Evolutionary conservation across 768 basidiomycete species (phyloP), one percentile per base, ranked within the genome.

Genomic region (Nevesoporus exiguus): DNA sequence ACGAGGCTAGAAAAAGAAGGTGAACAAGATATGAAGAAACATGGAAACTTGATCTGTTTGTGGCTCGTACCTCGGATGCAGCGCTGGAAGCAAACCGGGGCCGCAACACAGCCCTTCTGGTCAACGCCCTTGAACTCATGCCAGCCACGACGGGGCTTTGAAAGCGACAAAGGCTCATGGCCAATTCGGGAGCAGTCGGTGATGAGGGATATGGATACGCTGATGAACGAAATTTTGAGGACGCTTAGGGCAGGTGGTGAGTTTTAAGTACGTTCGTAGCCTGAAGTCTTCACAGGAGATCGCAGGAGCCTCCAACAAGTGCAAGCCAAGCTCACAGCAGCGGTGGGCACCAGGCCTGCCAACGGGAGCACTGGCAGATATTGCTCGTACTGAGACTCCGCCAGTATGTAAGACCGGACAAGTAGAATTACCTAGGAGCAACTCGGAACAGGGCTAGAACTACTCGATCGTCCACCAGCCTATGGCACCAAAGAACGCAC

Each of bases 151-250:
- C 21, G 33, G 47, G 36, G 33, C 43, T 37, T 37, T 40, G 57
- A 52, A 63, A 54, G 19, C 53, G 50, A 22, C 37, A 54, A 45
- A 64, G 30, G 17, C 44, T 62, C 67, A 67, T 67, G n/a, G 42
- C 11, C 29, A 29, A 19, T 51, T n/a, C 19, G 21, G 31, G 19
- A 24, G 24, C 24, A n/a, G 24, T 55, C 30, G 24, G 13, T 8
- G 17, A 27, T 33, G 33, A 19, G 21, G 43, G 21, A n/a, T n/a
- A n/a, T n/a, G n/a, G n/a, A n/a, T 33, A 25, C 14, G 44, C 17
- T 54, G 60, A 31, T 25, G n/a, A 27, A 36, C n/a, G 10, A 13
- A n/a, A 34, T n/a, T n/a, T 37, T 37, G 19, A 11, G 39, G 2
- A 39, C 19, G 19, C n/a, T 39, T 19, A 29, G 37, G 25, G 15